Evolutionary conservation across 129 eudicot genomes (phyloP).

Genomic region (Saposhnikovia divaricata): DNA sequence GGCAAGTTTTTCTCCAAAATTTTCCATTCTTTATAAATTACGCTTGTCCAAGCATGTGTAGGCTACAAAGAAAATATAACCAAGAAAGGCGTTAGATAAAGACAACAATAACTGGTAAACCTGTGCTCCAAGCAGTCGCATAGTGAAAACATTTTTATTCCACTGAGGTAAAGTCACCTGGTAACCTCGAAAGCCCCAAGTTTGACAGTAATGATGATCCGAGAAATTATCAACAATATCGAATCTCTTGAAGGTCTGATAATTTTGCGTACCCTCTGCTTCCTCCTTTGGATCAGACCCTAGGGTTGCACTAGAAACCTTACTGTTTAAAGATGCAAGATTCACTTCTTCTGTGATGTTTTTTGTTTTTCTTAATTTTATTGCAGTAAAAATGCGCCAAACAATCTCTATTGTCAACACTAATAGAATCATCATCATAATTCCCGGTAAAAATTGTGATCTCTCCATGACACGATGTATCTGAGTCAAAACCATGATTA

Average conservation of each 20-base stretch:
- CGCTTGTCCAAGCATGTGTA: slow-evolving; percentile 48
- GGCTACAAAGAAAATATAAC: slow-evolving; percentile 28
- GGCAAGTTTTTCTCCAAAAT: slow-evolving; percentile 36
- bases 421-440: slow-evolving; percentile 9
- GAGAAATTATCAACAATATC: slow-evolving; percentile 55
- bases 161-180: background rate
- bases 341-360: background rate
- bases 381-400: slow-evolving; percentile 10
- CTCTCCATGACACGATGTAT: slow-evolving; percentile 25
- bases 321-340: slow-evolving; percentile 8
- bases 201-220: slow-evolving; percentile 39
- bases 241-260: slow-evolving; percentile 38
- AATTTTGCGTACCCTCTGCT: slow-evolving; percentile 26
- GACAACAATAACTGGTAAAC: background rate
- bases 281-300: slow-evolving; percentile 22
- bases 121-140: background rate
- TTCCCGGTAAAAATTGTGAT: slow-evolving; percentile 12
- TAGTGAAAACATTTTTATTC: no score
- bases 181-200: slow-evolving; percentile 27
- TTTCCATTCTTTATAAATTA: slow-evolving; percentile 63
- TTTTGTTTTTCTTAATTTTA: background rate
- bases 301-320: slow-evolving; percentile 13
- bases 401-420: slow-evolving; percentile 35
- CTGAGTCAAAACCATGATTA: slow-evolving; percentile 19
- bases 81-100: background rate